Evolutionary conservation across 352 stramenopile species (phyloP).

Genomic region (Phytophthora multivora): DNA sequence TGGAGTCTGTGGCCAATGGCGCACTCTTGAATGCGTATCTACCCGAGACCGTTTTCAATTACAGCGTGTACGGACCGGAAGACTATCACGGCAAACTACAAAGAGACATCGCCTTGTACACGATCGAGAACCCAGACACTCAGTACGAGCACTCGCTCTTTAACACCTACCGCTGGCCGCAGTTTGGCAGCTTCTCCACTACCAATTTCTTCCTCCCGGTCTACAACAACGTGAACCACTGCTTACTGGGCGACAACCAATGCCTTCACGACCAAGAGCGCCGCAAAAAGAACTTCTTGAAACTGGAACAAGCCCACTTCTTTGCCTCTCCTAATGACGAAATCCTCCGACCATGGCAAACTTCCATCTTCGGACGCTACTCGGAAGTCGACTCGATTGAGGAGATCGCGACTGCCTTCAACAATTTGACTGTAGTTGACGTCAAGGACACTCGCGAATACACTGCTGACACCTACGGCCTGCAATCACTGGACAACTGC

Average conservation of each 20-base stretch:
- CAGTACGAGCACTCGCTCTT: constrained; percentile 34
- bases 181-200: constrained; percentile 19
- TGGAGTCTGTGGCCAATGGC: constrained; percentile 12
- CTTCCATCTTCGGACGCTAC: constrained; percentile 43
- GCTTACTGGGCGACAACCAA: constrained; percentile 3
- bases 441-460: constrained; percentile 36
- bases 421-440: constrained; percentile 32
- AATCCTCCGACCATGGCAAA: constrained; percentile 42
- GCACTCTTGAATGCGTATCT: constrained; percentile 14
- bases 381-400: constrained; percentile 28
- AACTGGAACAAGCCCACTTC: constrained; percentile 38
- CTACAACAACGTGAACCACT: constrained; percentile 32
- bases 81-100: constrained; percentile 39
- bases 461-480: constrained; percentile 37
- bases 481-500: constrained; percentile 31
- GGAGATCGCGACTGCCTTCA: constrained; percentile 36
- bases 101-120: constrained; percentile 34
- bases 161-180: constrained; percentile 41
- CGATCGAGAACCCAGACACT: constrained; percentile 28
- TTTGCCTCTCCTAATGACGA: constrained; percentile 42
- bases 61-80: constrained; percentile 15
- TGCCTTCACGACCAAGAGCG: constrained; percentile 23
- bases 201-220: constrained; percentile 37
- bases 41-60: constrained; percentile 31
- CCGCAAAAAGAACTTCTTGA: constrained; percentile 45